phyloP scores from a whole-genome alignment of 306 rosid species.

The Cucurbita argyrosperma region DNA sequence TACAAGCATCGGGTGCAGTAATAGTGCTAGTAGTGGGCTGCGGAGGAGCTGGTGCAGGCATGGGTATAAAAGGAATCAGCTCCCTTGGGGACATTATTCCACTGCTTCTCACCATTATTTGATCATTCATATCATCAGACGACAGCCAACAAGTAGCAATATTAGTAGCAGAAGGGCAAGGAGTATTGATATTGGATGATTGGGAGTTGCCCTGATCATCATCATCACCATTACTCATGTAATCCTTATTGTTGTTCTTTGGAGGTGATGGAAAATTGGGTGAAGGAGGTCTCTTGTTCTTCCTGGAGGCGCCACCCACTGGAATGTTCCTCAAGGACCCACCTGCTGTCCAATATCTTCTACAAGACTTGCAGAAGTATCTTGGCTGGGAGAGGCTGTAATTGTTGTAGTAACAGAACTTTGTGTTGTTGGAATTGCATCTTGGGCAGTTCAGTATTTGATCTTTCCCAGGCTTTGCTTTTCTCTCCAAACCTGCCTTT shows the following conservation, averaged over 20 bases:
- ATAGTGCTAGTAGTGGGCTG: neutral
- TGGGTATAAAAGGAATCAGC: conserved; percentile 8
- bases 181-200: conserved; percentile 5
- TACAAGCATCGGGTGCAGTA: too few relatives aligned
- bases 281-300: conserved; percentile 68
- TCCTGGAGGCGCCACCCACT: conserved; percentile 94
- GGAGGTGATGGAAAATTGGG: conserved; percentile 6
- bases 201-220: conserved; percentile 7
- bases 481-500: conserved; percentile 48
- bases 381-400: conserved; percentile 94
- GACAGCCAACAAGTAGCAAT: neutral
- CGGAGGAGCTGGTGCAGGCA: conserved; percentile 1
- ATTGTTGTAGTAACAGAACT: conserved; percentile 93
- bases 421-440: conserved; percentile 91
- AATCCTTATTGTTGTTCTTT: neutral
- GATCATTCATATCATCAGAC: neutral
- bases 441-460: conserved; percentile 88
- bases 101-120: neutral
- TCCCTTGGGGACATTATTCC: conserved; percentile 6
- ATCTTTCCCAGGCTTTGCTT: conserved; percentile 62
- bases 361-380: conserved; percentile 84
- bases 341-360: conserved; percentile 99
- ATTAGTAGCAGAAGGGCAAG: neutral
- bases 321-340: conserved; percentile 93
- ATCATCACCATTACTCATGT: neutral